Conservation (phyloP, 169 alveolate species). For the Plasmodium inui region DNA sequence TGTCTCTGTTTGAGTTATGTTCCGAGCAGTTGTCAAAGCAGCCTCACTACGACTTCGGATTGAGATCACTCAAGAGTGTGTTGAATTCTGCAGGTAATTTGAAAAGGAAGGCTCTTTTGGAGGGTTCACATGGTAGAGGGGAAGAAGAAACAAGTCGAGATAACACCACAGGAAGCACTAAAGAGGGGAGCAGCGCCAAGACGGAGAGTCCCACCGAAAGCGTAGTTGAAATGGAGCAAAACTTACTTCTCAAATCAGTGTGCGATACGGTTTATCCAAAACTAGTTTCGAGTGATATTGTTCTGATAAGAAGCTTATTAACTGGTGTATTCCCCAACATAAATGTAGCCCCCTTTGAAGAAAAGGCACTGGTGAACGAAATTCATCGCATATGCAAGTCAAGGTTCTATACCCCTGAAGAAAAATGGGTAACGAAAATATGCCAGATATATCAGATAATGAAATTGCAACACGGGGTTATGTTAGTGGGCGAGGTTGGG, state of each 20-base stretch:
- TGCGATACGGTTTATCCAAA: constrained; percentile 97
- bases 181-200: not conserved
- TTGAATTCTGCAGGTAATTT: constrained; percentile 95
- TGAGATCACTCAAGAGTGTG: constrained; percentile 96
- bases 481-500: constrained; percentile 98
- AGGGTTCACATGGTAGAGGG: constrained; percentile 78
- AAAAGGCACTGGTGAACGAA: constrained; percentile 89
- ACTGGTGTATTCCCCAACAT: constrained; percentile 98
- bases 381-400: constrained; percentile 87
- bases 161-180: not conserved
- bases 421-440: constrained; percentile 91
- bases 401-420: constrained; percentile 89
- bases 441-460: constrained; percentile 93
- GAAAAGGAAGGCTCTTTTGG: constrained; percentile 89
- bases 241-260: constrained; percentile 92
- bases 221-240: constrained; percentile 91
- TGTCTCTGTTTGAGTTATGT: constrained; percentile 96
- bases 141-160: not conserved
- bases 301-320: constrained; percentile 90
- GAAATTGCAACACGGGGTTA: constrained; percentile 97
- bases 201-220: constrained; percentile 7
- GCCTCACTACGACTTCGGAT: constrained; percentile 99
- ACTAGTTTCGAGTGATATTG: constrained; percentile 96
- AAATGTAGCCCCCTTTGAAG: constrained; percentile 91
- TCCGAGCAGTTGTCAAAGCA: constrained; percentile 93